Evolutionary conservation across 1,139 yeast genomes (phyloP), one percentile per base, ranked within the genome.

Genomic region (Pichia inconspicua): DNA sequence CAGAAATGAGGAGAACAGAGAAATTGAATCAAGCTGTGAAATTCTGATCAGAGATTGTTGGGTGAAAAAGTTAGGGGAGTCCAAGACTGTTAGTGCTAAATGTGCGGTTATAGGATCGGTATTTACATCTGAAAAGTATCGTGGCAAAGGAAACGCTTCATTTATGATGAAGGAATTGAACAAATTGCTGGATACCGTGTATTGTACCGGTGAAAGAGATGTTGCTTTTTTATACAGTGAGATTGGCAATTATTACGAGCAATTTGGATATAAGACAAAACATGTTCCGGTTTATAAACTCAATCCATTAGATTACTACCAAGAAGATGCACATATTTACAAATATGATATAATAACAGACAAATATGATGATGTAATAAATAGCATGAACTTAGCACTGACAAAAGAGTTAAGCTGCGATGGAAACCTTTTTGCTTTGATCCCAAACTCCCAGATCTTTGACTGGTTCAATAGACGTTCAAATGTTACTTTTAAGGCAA

Each of bases 211-310:
- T 3, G 40, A 53, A 12, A 36, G 46, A 31, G 67, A 66, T 43
- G 59, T 67, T 27, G 51, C 68, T 47, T 56, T 62, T 9, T 53
- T 70, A 46, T 69, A 67, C 58, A 64, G 69, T 47, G 66, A 69
- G 50, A 60, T 70, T 17, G 65, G 66, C 36, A 65, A 66, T 40
- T 72, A 69, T 32, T 64, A 64, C 54, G 64, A 70, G 3, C 67
- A 53, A 43, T 62, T 61, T 41, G 65, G 65, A 2, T 62, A 50
- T 47, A 43, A 48, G 22, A 50, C 55, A 40, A 41, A 47, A 27
- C 52, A 50, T 41, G 54, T 53, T 15, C 58, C 60, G 5, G 40
- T 55, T n/a, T 45, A 46, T 30, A 38, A 42, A 25, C 22, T 51
- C 30, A 31, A 37, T 40, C 40, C 41, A 2, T 8, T 7, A 7